A percentile compares a stretch with the other conserved stretches of the same genome.
phyloP scores from a whole-genome alignment of 176 grass and related monocot species.

The Coix lacrymajobi region DNA sequence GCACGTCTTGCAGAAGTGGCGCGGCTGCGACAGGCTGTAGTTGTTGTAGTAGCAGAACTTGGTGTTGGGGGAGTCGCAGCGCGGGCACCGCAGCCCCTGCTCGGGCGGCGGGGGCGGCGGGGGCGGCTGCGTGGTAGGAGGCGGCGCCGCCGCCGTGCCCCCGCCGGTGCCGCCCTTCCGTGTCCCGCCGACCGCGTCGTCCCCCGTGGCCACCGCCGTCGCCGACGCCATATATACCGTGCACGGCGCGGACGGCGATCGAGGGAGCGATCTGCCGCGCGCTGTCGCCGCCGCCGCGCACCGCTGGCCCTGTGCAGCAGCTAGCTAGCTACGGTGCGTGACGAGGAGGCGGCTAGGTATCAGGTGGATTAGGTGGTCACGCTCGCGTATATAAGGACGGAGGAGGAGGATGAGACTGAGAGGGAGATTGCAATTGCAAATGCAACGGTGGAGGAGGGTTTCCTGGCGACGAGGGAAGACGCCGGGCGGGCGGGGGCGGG shows the following conservation, averaged over 20 bases:
- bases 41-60: conserved; percentile 99
- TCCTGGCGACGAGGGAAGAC: conserved; percentile 72
- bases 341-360: no score
- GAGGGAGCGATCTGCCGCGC: no score
- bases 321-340: no score
- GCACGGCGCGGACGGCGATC: neutral
- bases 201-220: conserved; percentile 14
- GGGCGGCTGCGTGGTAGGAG: neutral
- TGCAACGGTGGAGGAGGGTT: conserved; percentile 59
- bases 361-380: conserved; percentile 21
- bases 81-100: conserved; percentile 68
- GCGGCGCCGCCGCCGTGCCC: neutral
- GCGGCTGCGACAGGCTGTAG: conserved; percentile 88
- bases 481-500: neutral
- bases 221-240: conserved; percentile 28
- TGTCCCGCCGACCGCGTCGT: conserved; percentile 11
- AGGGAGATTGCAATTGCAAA: neutral
- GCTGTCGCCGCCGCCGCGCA: no score
- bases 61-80: conserved; percentile 94
- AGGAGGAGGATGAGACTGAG: neutral
- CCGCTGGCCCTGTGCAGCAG: no score
- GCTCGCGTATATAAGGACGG: conserved; percentile 32
- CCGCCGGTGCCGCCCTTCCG: neutral
- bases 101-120: conserved; percentile 46
- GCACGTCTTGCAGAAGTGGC: conserved; percentile 97